phyloP scores from a whole-genome alignment of 2,329 filamentous ascomycete species.

The Botrytis tulipae region DNA sequence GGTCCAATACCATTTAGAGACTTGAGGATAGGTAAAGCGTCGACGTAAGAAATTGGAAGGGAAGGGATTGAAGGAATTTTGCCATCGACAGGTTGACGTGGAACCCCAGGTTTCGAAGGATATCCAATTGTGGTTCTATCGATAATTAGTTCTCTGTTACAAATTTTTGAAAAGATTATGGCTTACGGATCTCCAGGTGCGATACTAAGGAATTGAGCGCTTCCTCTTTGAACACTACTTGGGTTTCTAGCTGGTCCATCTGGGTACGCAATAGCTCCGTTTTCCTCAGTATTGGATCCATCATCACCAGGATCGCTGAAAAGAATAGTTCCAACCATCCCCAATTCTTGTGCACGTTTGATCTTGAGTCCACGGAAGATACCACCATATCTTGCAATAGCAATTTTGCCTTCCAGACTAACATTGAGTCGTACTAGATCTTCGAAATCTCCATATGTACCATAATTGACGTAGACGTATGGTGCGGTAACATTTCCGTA shows the following conservation, averaged over 20 bases:
- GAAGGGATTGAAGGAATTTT: constrained; percentile 84
- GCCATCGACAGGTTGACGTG: constrained; percentile 67
- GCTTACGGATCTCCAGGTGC: constrained; percentile 71
- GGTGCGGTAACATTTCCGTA: constrained; percentile 86
- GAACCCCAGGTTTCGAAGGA: constrained; percentile 84
- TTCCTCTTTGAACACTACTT: constrained; percentile 86
- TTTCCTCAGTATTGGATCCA: constrained; percentile 73
- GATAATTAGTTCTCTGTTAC: constrained; percentile 49
- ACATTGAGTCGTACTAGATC: constrained; percentile 75
- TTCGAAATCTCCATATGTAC: constrained; percentile 81
- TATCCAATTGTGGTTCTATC: constrained; percentile 82
- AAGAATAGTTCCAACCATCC: constrained; percentile 80
- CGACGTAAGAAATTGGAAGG: constrained; percentile 82
- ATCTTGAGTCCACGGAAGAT: constrained; percentile 90
- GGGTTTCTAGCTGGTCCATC: constrained; percentile 84
- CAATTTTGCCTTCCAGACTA: constrained; percentile 79
- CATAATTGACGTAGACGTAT: constrained; percentile 90
- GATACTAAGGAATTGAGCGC: constrained; percentile 74
- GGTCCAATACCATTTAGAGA: constrained; percentile 88
- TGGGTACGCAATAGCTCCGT: constrained; percentile 78
- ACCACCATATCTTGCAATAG: constrained; percentile 78
- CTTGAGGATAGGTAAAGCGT: constrained; percentile 83
- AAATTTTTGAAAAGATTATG: constrained; percentile 34
- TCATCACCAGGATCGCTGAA: constrained; percentile 91
- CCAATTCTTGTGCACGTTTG: constrained; percentile 86